Conservation (phyloP, 2,329 filamentous ascomycete genomes). For the Alternaria sp. region DNA sequence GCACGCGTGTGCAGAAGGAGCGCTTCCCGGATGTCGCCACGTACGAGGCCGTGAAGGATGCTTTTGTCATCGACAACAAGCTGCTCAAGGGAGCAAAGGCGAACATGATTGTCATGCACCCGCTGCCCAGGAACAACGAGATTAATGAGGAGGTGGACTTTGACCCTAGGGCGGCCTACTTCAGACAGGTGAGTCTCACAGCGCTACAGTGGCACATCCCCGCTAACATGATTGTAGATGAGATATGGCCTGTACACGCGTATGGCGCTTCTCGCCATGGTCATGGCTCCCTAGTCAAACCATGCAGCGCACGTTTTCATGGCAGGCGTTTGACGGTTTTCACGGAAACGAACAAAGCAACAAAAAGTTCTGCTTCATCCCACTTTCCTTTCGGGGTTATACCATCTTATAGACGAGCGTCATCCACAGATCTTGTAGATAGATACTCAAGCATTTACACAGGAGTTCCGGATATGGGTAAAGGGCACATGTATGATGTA, state of each 20-base stretch:
- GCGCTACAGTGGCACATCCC: not conserved
- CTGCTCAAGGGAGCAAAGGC: conserved; percentile 90
- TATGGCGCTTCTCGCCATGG: conserved; percentile 94
- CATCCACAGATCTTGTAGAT: conserved; percentile 3
- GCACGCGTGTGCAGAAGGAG: conserved; percentile 96
- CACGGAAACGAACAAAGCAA: conserved; percentile 16
- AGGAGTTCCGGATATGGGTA: conserved; percentile 1
- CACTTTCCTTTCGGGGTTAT: conserved; percentile 6
- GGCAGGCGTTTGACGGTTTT: conserved; percentile 17
- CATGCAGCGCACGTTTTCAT: conserved; percentile 8
- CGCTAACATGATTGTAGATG: conserved; percentile 72
- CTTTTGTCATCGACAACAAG: conserved; percentile 87
- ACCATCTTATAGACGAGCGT: conserved; percentile 9
- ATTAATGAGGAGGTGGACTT: conserved; percentile 96
- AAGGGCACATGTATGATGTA: conserved; percentile 26
- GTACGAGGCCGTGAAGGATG: conserved; percentile 88
- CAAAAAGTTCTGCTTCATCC: conserved; percentile 4
- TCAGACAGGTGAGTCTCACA: conserved; percentile 82
- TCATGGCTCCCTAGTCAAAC: conserved; percentile 68
- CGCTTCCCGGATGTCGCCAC: conserved; percentile 81
- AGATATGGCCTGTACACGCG: conserved; percentile 96
- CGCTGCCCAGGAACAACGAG: conserved; percentile 90
- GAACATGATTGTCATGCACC: conserved; percentile 94
- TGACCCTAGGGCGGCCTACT: conserved; percentile 95
- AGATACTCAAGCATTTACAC: conserved; percentile 17